These are phyloP conservation scores for Malbranchea zuffiana DNA, from an alignment of 2,329 filamentous ascomycete species.

Conservation along the genomic window DNA sequence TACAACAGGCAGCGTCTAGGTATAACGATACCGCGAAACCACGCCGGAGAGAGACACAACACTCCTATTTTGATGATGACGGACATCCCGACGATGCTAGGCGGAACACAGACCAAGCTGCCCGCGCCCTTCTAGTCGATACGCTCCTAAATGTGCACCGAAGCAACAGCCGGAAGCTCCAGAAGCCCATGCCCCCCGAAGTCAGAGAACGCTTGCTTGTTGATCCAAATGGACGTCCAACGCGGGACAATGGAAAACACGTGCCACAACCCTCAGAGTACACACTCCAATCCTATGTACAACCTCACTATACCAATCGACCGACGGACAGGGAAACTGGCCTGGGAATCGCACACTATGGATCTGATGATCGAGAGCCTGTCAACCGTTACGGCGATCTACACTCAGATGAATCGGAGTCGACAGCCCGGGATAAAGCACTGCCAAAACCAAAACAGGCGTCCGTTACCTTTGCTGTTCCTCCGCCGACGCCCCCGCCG, in stretches of 20 bases:
- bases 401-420: constrained; percentile 13
- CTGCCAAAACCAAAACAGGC: constrained; percentile 28
- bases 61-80: no score
- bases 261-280: no score
- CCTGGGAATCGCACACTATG: constrained; percentile 6
- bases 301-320: neutral
- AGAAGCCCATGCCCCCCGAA: constrained; percentile 11
- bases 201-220: constrained; percentile 1
- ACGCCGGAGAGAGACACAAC: no score
- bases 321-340: neutral
- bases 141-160: constrained; percentile 9
- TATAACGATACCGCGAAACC: neutral
- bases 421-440: constrained; percentile 15
- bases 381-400: constrained; percentile 5
- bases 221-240: neutral
- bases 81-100: no score
- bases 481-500: constrained; percentile 36
- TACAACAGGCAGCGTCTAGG: constrained; percentile 2
- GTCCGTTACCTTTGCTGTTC: constrained; percentile 38
- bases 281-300: neutral
- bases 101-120: no score
- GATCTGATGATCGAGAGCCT: no score
- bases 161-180: constrained; percentile 14
- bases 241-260: neutral
- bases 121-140: no score